A percentile compares a stretch with the other conserved stretches of the same genome.
Conservation (phyloP, 2,329 filamentous ascomycete species). For the Byssoonygena ceratinophila region DNA sequence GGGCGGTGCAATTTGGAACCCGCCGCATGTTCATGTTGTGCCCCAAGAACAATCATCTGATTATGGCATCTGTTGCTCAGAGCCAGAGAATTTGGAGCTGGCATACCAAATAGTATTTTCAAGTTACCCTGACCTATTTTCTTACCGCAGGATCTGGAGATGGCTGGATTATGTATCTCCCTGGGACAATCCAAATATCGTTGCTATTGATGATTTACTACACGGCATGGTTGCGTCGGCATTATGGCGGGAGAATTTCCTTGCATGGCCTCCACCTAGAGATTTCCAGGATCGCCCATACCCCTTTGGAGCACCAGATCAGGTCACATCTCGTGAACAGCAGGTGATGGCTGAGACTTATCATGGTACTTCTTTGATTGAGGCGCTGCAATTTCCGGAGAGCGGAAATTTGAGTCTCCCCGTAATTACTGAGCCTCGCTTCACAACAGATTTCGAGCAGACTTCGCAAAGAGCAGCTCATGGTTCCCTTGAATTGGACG, state of each 20-base stretch:
- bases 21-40: background rate
- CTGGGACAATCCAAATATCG: too few species aligned
- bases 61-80: background rate
- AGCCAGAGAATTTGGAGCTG: background rate
- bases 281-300: too few species aligned
- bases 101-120: background rate
- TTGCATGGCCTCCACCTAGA: too few species aligned
- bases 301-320: too few species aligned
- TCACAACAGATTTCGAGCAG: background rate
- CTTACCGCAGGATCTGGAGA: background rate
- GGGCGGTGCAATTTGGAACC: too few species aligned
- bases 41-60: background rate
- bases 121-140: background rate
- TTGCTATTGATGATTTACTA: background rate
- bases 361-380: too few species aligned
- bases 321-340: too few species aligned
- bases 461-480: background rate
- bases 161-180: background rate
- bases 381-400: background rate
- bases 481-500: background rate
- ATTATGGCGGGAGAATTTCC: too few species aligned
- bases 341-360: too few species aligned
- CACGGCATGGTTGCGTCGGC: background rate
- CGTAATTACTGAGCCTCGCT: background rate
- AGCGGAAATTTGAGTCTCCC: background rate